Conservation (phyloP, 164 flowering plant genomes). For the Chloranthus sessilifolius region DNA sequence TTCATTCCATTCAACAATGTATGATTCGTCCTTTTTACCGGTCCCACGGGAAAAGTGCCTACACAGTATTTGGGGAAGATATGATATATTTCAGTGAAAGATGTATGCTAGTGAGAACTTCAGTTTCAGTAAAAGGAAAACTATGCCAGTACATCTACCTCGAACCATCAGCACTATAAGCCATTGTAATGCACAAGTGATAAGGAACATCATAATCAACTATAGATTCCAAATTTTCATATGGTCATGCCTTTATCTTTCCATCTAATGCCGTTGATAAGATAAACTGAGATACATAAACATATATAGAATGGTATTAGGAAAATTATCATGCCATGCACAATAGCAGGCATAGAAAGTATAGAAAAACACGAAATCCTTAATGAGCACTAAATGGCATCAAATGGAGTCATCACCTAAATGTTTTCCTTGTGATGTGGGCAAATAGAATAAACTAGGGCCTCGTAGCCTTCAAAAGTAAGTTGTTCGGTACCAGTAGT, state of each 20-base stretch:
- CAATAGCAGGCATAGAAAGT: too few species aligned
- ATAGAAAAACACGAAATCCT: neutral
- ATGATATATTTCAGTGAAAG: neutral
- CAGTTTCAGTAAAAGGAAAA: neutral
- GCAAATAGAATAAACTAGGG: conserved; percentile 83
- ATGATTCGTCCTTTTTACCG: conserved; percentile 83
- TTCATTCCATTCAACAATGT: conserved; percentile 92
- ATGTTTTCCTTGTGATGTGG: conserved; percentile 87
- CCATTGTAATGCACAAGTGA: conserved; percentile 90
- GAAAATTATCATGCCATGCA: too few species aligned
- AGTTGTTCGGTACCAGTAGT: conserved; percentile 53
- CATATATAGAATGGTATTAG: too few species aligned
- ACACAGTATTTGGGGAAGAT: conserved; percentile 8
- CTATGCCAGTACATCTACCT: conserved; percentile 42
- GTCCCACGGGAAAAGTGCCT: conserved; percentile 92
- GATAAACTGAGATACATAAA: conserved; percentile 59
- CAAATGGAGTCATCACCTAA: conserved; percentile 43
- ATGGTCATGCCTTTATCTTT: conserved; percentile 89
- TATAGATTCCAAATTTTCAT: conserved; percentile 81
- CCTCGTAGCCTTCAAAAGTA: conserved; percentile 90
- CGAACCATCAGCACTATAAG: conserved; percentile 84
- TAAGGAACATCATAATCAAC: conserved; percentile 94
- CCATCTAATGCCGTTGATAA: conserved; percentile 92
- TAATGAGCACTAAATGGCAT: neutral
- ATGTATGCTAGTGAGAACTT: neutral